Conservation (phyloP, 768 basidiomycete genomes). For the Pleurotus platypus region DNA sequence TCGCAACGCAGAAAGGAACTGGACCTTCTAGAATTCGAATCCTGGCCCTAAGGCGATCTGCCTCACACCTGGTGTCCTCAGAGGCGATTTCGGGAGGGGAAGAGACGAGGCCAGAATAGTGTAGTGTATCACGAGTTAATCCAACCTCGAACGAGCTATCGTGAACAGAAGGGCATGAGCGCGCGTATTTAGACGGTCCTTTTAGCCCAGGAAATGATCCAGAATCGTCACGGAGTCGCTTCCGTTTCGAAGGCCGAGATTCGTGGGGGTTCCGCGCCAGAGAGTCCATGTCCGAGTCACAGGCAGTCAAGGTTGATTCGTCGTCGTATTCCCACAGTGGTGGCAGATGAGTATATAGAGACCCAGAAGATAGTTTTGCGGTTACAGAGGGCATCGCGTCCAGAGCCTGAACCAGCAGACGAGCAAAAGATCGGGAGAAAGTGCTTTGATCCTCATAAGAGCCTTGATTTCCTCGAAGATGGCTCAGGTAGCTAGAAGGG, state of each 20-base stretch:
- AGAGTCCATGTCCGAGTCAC: not conserved
- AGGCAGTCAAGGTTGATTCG: not conserved
- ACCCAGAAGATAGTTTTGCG: not conserved
- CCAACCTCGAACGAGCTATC: constrained; percentile 44
- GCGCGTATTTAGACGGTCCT: constrained; percentile 38
- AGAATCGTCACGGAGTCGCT: constrained; percentile 16
- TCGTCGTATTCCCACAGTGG: constrained; percentile 5
- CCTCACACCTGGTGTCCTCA: not conserved
- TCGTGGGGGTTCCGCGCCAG: not conserved
- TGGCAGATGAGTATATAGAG: not conserved
- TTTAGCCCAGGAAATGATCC: constrained; percentile 36
- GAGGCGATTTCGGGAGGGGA: constrained; percentile 4
- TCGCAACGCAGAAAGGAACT: not conserved
- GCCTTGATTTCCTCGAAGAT: not conserved
- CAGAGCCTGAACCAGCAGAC: not conserved
- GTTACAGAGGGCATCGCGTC: not conserved
- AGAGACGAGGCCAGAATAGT: constrained; percentile 11
- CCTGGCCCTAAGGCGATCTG: constrained; percentile 13
- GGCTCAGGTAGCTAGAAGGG: not conserved
- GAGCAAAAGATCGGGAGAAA: not conserved
- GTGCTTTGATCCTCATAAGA: not conserved
- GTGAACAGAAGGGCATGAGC: constrained; percentile 38
- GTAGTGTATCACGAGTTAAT: constrained; percentile 31
- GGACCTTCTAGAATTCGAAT: constrained; percentile 30
- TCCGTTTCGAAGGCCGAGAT: constrained; percentile 20